Conservation (phyloP, 768 basidiomycete genomes). For the Ramaria sp. region DNA sequence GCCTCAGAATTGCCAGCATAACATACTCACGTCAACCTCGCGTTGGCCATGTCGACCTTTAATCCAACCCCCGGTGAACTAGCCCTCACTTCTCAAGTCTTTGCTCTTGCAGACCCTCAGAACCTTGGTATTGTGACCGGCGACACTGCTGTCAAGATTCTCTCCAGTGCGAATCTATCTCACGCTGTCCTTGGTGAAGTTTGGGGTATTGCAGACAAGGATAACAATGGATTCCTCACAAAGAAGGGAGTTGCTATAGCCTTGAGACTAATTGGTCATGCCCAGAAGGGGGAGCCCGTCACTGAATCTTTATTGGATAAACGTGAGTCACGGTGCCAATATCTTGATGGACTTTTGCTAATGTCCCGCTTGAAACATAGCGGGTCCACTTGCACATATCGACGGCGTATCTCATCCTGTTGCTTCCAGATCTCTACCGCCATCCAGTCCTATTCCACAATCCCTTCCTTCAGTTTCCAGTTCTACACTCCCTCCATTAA, state of each 20-base stretch:
- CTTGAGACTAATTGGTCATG: constrained; percentile 85
- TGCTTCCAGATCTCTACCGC: constrained; percentile 35
- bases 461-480: constrained; percentile 42
- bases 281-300: constrained; percentile 74
- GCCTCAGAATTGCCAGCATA: not conserved
- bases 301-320: constrained; percentile 51
- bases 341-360: constrained; percentile 6
- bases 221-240: constrained; percentile 88
- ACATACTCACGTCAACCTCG: not conserved
- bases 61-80: constrained; percentile 37
- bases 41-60: constrained; percentile 32
- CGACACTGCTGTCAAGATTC: constrained; percentile 81
- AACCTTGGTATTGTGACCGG: constrained; percentile 80
- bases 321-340: constrained; percentile 39
- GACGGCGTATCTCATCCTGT: constrained; percentile 46
- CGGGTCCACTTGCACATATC: constrained; percentile 75
- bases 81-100: constrained; percentile 63
- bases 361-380: constrained; percentile 28
- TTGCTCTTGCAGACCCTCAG: constrained; percentile 61
- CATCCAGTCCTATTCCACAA: constrained; percentile 46
- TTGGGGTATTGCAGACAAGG: constrained; percentile 86
- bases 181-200: constrained; percentile 80
- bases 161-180: constrained; percentile 72
- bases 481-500: constrained; percentile 50
- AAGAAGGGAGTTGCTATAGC: constrained; percentile 81